A percentile compares a stretch with the other conserved stretches of the same genome.
phyloP scores from a whole-genome alignment of 148 eudicot genomes.

The Dianthus caryophyllus region DNA sequence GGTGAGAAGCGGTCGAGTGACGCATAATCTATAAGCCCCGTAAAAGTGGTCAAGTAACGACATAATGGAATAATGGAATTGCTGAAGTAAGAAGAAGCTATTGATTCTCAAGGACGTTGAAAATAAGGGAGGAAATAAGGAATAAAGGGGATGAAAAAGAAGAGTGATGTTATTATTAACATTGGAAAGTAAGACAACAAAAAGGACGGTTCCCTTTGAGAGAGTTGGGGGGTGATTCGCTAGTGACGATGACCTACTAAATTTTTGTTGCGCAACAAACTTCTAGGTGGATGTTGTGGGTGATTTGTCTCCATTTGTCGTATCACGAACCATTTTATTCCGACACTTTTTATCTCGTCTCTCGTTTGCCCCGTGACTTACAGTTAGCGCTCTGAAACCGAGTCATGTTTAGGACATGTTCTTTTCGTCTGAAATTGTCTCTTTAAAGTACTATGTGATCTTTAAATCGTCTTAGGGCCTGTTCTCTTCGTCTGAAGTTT shows the following conservation, averaged over 20 bases:
- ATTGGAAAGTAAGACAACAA: conserved; percentile 37
- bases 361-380: too few relatives aligned
- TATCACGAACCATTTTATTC: not conserved
- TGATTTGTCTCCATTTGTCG: conserved; percentile 14
- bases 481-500: too few relatives aligned
- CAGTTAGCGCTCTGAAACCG: too few relatives aligned
- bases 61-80: conserved; percentile 27
- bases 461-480: too few relatives aligned
- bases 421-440: too few relatives aligned
- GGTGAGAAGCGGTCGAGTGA: conserved; percentile 18
- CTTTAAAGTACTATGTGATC: too few relatives aligned
- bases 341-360: too few relatives aligned
- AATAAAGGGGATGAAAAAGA: conserved; percentile 32
- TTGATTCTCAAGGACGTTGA: conserved; percentile 26
- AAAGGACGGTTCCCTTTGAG: conserved; percentile 24
- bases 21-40: conserved; percentile 14
- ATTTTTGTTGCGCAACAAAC: not conserved
- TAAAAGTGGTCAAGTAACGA: conserved; percentile 19
- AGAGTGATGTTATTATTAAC: conserved; percentile 48
- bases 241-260: conserved; percentile 47
- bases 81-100: conserved; percentile 21
- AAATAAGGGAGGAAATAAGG: conserved; percentile 20
- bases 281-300: not conserved
- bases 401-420: too few relatives aligned
- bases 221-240: conserved; percentile 73